Conservation (phyloP, 169 alveolate species). For the Eimeria tenella region DNA sequence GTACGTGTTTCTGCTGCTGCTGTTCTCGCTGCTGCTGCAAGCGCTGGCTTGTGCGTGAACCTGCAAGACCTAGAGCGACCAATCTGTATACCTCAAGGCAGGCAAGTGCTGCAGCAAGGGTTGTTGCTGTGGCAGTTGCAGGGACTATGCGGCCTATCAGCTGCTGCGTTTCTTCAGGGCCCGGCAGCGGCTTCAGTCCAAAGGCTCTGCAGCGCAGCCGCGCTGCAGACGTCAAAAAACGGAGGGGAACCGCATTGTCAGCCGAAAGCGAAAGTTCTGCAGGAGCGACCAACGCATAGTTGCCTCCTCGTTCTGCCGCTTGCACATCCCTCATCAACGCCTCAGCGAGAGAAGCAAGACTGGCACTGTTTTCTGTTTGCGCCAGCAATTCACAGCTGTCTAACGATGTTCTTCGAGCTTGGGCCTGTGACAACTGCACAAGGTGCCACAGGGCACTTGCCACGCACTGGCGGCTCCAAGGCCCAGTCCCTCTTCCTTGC, state of each 20-base stretch:
- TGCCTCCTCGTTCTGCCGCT: not conserved
- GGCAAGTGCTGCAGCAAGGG: conserved; percentile 77
- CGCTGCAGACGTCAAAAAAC: conserved; percentile 67
- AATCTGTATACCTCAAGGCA: conserved; percentile 76
- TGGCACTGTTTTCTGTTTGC: not conserved
- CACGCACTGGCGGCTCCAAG: conserved; percentile 64
- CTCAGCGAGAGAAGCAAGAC: conserved; percentile 26
- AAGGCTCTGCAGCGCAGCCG: conserved; percentile 77
- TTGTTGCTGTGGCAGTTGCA: conserved; percentile 79
- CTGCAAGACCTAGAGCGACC: conserved; percentile 43
- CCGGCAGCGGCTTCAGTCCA: conserved; percentile 56
- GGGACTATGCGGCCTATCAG: conserved; percentile 77
- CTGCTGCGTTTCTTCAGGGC: conserved; percentile 73
- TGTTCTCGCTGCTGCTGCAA: not conserved
- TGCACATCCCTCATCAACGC: conserved; percentile 24
- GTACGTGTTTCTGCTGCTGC: conserved; percentile 35
- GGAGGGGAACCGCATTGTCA: conserved; percentile 58
- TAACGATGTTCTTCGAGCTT: not conserved
- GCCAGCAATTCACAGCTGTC: not conserved
- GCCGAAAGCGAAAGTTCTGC: conserved; percentile 10
- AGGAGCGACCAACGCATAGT: not conserved
- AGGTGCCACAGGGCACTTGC: conserved; percentile 35
- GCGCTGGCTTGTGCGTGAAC: not conserved
- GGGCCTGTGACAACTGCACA: not conserved
- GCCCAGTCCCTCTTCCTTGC: conserved; percentile 51